Evolutionary conservation across 495 filamentous ascomycete species (phyloP).

Genomic region (Penicillium verhagenii): DNA sequence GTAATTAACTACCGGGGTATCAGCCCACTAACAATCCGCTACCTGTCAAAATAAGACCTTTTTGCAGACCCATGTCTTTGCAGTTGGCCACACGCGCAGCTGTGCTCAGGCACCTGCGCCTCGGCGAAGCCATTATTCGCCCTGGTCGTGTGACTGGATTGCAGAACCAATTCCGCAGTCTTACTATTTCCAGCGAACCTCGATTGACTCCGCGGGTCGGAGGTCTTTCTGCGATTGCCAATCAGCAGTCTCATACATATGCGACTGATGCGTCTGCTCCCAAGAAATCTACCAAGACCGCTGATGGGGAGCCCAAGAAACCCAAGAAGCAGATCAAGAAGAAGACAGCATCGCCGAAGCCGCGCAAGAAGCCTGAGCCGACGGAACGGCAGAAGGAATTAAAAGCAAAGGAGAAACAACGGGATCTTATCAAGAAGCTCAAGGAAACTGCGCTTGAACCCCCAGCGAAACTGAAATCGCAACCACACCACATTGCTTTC

Average conservation of each 20-base stretch:
- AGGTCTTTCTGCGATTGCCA: conserved; percentile 10
- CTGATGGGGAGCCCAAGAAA: conserved; percentile 5
- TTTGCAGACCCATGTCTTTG: conserved; percentile 28
- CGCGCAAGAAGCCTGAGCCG: conserved; percentile 23
- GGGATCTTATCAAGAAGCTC: conserved; percentile 26
- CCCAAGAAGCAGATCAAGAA: not conserved
- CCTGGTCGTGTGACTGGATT: conserved; percentile 27
- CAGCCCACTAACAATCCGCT: too few species aligned
- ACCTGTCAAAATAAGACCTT: not conserved
- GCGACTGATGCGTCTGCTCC: conserved; percentile 25
- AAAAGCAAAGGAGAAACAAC: conserved; percentile 17
- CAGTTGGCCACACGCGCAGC: conserved; percentile 29
- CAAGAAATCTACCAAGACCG: conserved; percentile 14
- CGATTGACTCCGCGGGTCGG: conserved; percentile 10
- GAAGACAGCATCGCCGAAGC: conserved; percentile 4
- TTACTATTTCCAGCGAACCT: conserved; percentile 22
- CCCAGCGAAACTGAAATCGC: conserved; percentile 27
- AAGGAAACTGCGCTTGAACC: conserved; percentile 33
- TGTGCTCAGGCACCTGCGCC: conserved; percentile 29
- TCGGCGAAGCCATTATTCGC: conserved; percentile 24
- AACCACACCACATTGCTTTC: conserved; percentile 25
- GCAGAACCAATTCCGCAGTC: conserved; percentile 28
- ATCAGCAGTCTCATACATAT: conserved; percentile 22
- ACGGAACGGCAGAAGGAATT: conserved; percentile 29
- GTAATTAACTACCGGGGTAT: not conserved